phyloP scores from a whole-genome alignment of 495 filamentous ascomycete species.

The Talaromyces liani region DNA sequence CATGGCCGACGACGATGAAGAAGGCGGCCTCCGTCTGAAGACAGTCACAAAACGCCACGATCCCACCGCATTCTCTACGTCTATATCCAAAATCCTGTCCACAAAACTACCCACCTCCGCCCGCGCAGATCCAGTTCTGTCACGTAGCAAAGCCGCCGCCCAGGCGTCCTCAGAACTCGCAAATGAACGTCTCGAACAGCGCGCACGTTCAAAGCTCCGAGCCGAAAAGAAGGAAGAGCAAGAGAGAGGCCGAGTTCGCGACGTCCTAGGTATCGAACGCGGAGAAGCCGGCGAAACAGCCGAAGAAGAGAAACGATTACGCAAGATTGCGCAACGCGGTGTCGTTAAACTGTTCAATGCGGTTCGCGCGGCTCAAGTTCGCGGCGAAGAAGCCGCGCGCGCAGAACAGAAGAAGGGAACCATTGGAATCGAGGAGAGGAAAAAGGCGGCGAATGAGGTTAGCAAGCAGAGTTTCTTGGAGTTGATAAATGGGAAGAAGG shows the following conservation, averaged over 20 bases:
- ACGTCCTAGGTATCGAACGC: conserved; percentile 59
- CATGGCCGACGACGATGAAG: conserved; percentile 19
- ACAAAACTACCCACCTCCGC: conserved; percentile 76
- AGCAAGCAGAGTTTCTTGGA: conserved; percentile 94
- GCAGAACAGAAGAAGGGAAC: conserved; percentile 63
- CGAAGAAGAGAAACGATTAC: conserved; percentile 71
- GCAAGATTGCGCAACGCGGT: conserved; percentile 83
- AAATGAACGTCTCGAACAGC: conserved; percentile 70
- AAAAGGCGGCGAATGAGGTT: conserved; percentile 88
- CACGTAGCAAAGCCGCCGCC: conserved; percentile 63
- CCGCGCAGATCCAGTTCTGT: conserved; percentile 80
- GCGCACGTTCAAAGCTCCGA: conserved; percentile 68
- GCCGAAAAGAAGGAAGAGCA: conserved; percentile 73
- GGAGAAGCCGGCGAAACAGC: conserved; percentile 46
- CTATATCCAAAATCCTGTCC: conserved; percentile 81
- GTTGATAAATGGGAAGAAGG: conserved; percentile 60
- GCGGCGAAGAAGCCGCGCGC: conserved; percentile 65
- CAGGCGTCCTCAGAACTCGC: conserved; percentile 56
- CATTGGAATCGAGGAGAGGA: conserved; percentile 60
- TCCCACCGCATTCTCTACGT: conserved; percentile 79
- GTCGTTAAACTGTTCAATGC: conserved; percentile 96
- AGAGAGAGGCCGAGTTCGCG: conserved; percentile 81
- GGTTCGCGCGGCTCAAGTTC: conserved; percentile 83
- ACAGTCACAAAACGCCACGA: conserved; percentile 69
- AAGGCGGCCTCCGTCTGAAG: conserved; percentile 14